These are phyloP conservation scores for Backusella luteola DNA, from an alignment of 192 early-diverging fungal genomes.

Conservation along the genomic window DNA sequence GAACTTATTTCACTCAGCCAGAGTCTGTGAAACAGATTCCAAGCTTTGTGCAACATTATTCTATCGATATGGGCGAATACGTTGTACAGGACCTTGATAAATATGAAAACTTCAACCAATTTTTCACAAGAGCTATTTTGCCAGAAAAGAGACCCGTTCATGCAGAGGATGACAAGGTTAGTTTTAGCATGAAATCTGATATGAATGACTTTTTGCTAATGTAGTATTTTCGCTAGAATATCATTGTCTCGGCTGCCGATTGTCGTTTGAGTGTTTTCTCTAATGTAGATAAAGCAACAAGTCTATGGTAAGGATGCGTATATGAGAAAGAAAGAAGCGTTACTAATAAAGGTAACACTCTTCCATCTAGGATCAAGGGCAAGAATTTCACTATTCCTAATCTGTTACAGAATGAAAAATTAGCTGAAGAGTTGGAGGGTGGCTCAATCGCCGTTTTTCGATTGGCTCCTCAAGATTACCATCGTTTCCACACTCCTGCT, in stretches of 20 bases:
- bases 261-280: conserved; percentile 58
- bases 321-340: not conserved
- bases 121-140: conserved; percentile 71
- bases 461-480: conserved; percentile 84
- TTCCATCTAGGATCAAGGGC: conserved; percentile 58
- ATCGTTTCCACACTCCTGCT: conserved; percentile 67
- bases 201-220: not conserved
- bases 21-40: conserved; percentile 51
- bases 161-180: conserved; percentile 32
- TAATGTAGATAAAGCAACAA: conserved; percentile 47
- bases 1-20: conserved; percentile 26
- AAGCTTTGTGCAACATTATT: conserved; percentile 65
- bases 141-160: conserved; percentile 53
- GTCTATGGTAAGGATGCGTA: conserved; percentile 47
- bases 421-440: conserved; percentile 51
- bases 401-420: conserved; percentile 49
- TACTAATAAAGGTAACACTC: not conserved
- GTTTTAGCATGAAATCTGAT: not conserved
- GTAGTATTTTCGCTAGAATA: not conserved
- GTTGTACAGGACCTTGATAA: conserved; percentile 47
- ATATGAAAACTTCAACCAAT: conserved; percentile 69
- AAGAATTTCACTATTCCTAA: conserved; percentile 56
- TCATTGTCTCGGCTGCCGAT: conserved; percentile 42
- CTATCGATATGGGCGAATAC: conserved; percentile 62
- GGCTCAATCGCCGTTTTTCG: conserved; percentile 66